Evolutionary conservation across 2,329 filamentous ascomycete species (phyloP), one percentile per base, ranked within the genome.

Genomic region (Trichoderma sp.): DNA sequence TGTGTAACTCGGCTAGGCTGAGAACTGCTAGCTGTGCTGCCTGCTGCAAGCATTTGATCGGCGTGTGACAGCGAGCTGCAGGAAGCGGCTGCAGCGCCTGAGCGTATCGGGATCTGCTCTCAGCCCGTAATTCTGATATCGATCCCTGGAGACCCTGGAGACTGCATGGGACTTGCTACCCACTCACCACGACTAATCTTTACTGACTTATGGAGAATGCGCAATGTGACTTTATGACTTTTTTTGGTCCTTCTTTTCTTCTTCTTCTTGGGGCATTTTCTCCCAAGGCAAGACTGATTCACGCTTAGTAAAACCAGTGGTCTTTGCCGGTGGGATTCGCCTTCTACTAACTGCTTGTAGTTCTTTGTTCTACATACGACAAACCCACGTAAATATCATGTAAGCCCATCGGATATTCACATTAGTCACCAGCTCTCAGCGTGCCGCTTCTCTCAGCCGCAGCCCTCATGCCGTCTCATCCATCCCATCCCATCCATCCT

Each of bases 131-230:
- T n/a, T 43, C n/a, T 43, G 40, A n/a, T n/a, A n/a, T n/a, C 40
- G 40, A 91, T 89, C 0, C 92, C 91, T 1, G 91, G 58, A 47
- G 27, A 29, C 0, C 92, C 91, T 1, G 91, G 58, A 47, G 27
- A 29, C 58, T 14, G 59, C 59, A 62, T 62, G 89, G 47, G 47
- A 24, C 47, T 14, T 8, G 40, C 16, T 43, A 43, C 19, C 40
- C 40, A 43, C 40, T 43, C 6, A n/a, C 14, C 7, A 43, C 16
- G 6, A 35, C 33, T 35, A 43, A 19, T n/a, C 27, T 8, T 57
- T 57, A 31, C 58, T 49, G 11, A n/a, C 27, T 52, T 49, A 49
- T 29, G 5, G 14, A 33, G n/a, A 2, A 52, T 29, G 21, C 43
- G 53, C 43, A 53, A 21, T 7, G 47, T 37, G 33, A 4, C 52